Evolutionary conservation across 192 early-diverging fungal genomes (phyloP), one percentile per base, ranked within the genome.

Genomic region (Backusella morwellensis): DNA sequence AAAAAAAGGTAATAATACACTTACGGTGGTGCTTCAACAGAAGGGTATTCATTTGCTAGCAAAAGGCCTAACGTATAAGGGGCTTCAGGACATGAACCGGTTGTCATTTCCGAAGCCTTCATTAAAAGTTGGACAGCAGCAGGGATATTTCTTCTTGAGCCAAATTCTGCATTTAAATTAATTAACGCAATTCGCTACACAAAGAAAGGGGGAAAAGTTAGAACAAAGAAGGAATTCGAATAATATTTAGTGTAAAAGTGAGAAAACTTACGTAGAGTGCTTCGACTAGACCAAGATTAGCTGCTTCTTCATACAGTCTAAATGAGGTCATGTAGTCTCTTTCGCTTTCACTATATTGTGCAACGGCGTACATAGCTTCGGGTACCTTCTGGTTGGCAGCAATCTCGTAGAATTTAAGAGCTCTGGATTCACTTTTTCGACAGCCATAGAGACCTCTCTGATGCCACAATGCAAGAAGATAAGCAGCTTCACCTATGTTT

Each of bases 111-210:
- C 1, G 93, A 90, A 11, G 95, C 86, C 40, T 92, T 88, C 73
- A 92, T 90, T 77, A 98, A 86, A 81, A 92, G 93, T 66, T 93
- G 90, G 67, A 98, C 85, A 34, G 91, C 93, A 77, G 94, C 89
- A 70, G 91, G 91, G 40, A 90, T 81, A 78, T 95, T 92, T 68
- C 79, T 79, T 38, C 82, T 77, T 77, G 92, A 91, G 78, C 86
- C 85, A 38, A 96, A 84, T 38, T 89, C 85, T 77, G 95, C 97
- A 11, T 89, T 84, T 73, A 96, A 85, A 69, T 93, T 88, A 68
- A 92, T 87, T 77, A 88, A 88, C 14, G 94, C 92, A 81, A 97
- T 87, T 32, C 94, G 91, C 90, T 93, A 86, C 12, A 42, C 11
- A 63, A 6, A 35, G n/a, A 66, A 41, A 67, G 23, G 32, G 12